Base-by-base conservation (phyloP, 805 yeast genomes). In the Jamesozyma hellenica region DNA sequence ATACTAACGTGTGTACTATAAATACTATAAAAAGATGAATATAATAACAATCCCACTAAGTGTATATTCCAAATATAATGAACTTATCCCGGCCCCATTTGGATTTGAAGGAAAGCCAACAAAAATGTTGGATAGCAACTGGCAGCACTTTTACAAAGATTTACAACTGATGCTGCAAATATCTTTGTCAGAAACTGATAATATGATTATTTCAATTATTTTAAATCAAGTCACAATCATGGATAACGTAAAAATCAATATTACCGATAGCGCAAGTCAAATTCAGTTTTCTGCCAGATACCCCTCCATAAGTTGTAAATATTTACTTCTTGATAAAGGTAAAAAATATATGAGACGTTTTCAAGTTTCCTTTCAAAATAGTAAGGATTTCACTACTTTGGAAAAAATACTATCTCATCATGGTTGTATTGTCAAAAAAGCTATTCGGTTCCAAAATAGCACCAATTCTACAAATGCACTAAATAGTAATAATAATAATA, bases 291-390 rank as follows among this genome's bases (percentile, higher is more conserved):
- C 59, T 4, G 51, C 45, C 8, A 44, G 43, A 15, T 44, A 42
- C 1, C 63, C 63, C 1, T 42, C 55, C 1, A 41, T 58, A 4
- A 47, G 60, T 13, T 55, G 60, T 36, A 58, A 58, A 37, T 55
- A 55, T 40, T 32, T 58, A 18, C 29, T 40, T 8, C 14, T 19
- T 4, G 32, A 30, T 8, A 36, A 36, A 17, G 29, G 32, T 10
- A 10, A n/a, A n/a, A n/a, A 4, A 34, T 44, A 6, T 17, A 35
- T 14, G 25, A 32, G 1, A n/a, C 42, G 7, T 21, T 48, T 15
- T 28, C 27, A 10, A 34, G 32, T 17, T n/a, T n/a, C n/a, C n/a
- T n/a, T n/a, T n/a, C n/a, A n/a, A n/a, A n/a, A n/a, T n/a, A n/a
- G n/a, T n/a, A n/a, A n/a, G n/a, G n/a, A n/a, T n/a, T n/a, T n/a